A percentile compares a stretch with the other conserved stretches of the same genome.
Conservation (phyloP, 805 yeast genomes). For the Clavispora carvajalis region DNA sequence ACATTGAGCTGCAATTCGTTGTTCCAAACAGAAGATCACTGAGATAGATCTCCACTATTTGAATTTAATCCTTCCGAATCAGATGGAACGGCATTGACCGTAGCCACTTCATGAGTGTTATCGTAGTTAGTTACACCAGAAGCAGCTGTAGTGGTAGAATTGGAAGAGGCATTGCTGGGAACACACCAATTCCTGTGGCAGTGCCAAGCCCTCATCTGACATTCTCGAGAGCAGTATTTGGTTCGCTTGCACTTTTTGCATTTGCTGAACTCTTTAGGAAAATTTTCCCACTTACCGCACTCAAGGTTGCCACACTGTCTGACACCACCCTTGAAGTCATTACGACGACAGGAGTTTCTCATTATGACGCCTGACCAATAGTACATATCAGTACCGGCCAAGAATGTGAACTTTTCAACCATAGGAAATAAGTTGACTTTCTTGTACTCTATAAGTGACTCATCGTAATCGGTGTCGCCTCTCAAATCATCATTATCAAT, state of each 20-base stretch:
- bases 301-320: conserved; percentile 91
- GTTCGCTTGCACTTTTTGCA: conserved; percentile 93
- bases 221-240: conserved; percentile 87
- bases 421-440: conserved; percentile 75
- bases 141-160: conserved; percentile 11
- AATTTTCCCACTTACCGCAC: conserved; percentile 92
- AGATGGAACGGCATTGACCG: conserved; percentile 7
- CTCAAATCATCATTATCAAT: conserved; percentile 26
- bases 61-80: conserved; percentile 11
- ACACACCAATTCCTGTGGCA: conserved; percentile 95
- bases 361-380: conserved; percentile 98
- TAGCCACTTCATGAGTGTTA: conserved; percentile 9
- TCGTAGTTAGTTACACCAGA: conserved; percentile 5
- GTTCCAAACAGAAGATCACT: background rate
- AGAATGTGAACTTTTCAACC: conserved; percentile 82
- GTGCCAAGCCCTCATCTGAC: conserved; percentile 89
- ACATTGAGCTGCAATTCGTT: too few species aligned
- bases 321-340: conserved; percentile 81
- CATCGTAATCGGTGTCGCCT: conserved; percentile 27
- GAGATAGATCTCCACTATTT: conserved; percentile 9
- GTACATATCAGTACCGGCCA: conserved; percentile 71
- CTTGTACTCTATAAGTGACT: conserved; percentile 41
- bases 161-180: conserved; percentile 35
- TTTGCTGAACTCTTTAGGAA: conserved; percentile 88
- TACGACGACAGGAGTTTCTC: conserved; percentile 91